These are phyloP conservation scores for Zymoseptoria brevis DNA, from an alignment of 2,329 filamentous ascomycete genomes.

Conservation along the genomic window DNA sequence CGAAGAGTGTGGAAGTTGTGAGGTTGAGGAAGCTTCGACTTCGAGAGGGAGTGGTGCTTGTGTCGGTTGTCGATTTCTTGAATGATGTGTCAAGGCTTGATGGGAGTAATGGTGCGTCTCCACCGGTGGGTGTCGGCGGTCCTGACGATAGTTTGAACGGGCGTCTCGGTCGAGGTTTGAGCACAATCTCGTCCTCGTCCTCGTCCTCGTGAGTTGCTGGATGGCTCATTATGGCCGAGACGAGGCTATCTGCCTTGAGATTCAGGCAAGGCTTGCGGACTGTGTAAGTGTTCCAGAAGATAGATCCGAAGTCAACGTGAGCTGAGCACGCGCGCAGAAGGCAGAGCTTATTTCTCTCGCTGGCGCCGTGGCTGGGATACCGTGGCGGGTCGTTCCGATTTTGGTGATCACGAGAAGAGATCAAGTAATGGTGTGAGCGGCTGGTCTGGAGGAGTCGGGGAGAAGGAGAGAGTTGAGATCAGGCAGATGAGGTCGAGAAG, in stretches of 20 bases:
- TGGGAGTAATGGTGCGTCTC: slow-evolving; percentile 8
- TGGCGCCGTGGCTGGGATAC: background rate
- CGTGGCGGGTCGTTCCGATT: background rate
- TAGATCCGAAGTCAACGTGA: background rate
- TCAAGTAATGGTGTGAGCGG: background rate
- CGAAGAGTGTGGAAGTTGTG: slow-evolving; percentile 79
- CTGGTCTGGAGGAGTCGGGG: background rate
- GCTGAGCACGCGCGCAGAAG: background rate
- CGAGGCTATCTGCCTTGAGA: background rate
- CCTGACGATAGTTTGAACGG: slow-evolving; percentile 55
- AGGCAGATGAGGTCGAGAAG: slow-evolving; percentile 3
- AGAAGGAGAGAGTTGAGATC: slow-evolving; percentile 1
- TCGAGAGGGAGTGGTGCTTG: slow-evolving; percentile 45
- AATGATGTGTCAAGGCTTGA: slow-evolving; percentile 15
- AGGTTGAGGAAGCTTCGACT: slow-evolving; percentile 77
- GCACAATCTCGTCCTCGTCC: slow-evolving; percentile 12
- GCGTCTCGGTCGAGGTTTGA: slow-evolving; percentile 55
- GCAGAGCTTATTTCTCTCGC: background rate
- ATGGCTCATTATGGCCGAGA: slow-evolving; percentile 19
- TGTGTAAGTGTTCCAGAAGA: background rate
- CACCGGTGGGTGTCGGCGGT: slow-evolving; percentile 29
- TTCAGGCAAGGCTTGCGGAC: background rate
- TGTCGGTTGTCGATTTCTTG: slow-evolving; percentile 11
- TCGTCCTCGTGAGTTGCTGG: slow-evolving; percentile 18
- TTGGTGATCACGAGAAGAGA: background rate